phyloP scores from a whole-genome alignment of 2,329 filamentous ascomycete species.

The Polytolypa hystricis region DNA sequence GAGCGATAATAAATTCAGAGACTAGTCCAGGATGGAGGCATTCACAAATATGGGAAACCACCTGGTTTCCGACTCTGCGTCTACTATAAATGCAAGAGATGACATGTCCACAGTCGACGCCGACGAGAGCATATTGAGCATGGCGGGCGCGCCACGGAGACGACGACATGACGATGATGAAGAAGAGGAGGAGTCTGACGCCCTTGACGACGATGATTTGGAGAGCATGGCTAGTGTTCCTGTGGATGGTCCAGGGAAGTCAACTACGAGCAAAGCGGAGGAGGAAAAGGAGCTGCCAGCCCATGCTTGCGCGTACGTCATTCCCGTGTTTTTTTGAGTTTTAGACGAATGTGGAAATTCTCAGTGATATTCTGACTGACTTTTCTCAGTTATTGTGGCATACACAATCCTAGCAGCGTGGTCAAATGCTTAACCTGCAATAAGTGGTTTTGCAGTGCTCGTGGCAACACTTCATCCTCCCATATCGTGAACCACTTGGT shows the following conservation, averaged over 20 bases:
- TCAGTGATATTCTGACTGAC: slow-evolving; percentile 6
- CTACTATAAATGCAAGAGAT: slow-evolving; percentile 76
- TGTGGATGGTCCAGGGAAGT: slow-evolving; percentile 61
- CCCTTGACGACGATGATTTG: slow-evolving; percentile 69
- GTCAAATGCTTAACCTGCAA: slow-evolving; percentile 92
- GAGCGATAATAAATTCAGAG: too few relatives aligned
- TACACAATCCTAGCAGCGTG: slow-evolving; percentile 88
- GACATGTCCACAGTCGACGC: slow-evolving; percentile 64
- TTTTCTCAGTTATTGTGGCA: slow-evolving; percentile 71
- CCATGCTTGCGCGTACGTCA: slow-evolving; percentile 86
- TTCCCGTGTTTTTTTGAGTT: slow-evolving; percentile 18
- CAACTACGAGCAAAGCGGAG: slow-evolving; percentile 44
- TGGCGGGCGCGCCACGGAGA: slow-evolving; percentile 47
- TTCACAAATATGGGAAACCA: slow-evolving; percentile 84
- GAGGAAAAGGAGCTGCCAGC: slow-evolving; percentile 85
- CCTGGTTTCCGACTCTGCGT: slow-evolving; percentile 61
- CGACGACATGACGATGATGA: slow-evolving; percentile 71
- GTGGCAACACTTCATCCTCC: slow-evolving; percentile 90
- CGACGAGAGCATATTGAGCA: slow-evolving; percentile 69
- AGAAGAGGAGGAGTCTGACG: slow-evolving; percentile 83
- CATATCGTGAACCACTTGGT: slow-evolving; percentile 98
- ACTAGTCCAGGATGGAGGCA: slow-evolving; percentile 58
- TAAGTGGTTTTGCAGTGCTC: slow-evolving; percentile 98
- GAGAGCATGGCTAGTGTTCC: slow-evolving; percentile 70
- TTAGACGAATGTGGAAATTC: too few relatives aligned